Conservation (phyloP, 192 early-diverging fungal genomes). For the Mortierella antarctica region DNA sequence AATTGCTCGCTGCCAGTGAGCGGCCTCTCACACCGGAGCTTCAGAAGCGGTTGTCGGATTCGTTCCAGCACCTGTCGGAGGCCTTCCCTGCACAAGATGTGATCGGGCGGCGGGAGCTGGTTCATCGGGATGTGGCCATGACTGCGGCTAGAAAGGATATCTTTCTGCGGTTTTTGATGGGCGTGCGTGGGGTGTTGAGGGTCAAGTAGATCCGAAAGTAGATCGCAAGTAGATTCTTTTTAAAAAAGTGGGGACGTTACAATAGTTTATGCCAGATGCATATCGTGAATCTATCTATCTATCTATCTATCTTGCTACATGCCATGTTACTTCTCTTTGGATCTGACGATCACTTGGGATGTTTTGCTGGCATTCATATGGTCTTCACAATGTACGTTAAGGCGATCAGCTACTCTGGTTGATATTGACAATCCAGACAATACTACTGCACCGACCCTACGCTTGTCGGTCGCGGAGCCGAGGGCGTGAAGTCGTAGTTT, state of each 20-base stretch:
- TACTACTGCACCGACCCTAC: too few species aligned
- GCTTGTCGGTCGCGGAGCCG: too few species aligned
- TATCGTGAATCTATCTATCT: not conserved
- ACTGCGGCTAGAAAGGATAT: constrained; percentile 24
- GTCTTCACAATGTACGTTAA: too few species aligned
- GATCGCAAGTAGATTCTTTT: not conserved
- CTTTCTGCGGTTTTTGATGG: constrained; percentile 68
- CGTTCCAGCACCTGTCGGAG: constrained; percentile 57
- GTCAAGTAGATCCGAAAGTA: constrained; percentile 60
- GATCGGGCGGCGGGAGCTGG: constrained; percentile 35
- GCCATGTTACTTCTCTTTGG: too few species aligned
- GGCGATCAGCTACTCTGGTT: too few species aligned
- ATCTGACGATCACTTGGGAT: too few species aligned
- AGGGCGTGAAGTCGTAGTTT: too few species aligned
- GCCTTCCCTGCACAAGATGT: constrained; percentile 50
- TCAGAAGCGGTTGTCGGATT: constrained; percentile 54
- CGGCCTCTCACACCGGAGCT: constrained; percentile 56
- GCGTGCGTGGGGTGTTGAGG: constrained; percentile 73
- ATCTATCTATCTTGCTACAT: too few species aligned
- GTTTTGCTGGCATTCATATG: too few species aligned
- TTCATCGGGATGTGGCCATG: constrained; percentile 58
- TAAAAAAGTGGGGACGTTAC: not conserved
- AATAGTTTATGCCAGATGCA: not conserved
- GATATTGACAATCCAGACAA: too few species aligned
- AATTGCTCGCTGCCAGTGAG: constrained; percentile 63